phyloP scores from a whole-genome alignment of 176 grass and related monocot species.

The Pharus latifolius region DNA sequence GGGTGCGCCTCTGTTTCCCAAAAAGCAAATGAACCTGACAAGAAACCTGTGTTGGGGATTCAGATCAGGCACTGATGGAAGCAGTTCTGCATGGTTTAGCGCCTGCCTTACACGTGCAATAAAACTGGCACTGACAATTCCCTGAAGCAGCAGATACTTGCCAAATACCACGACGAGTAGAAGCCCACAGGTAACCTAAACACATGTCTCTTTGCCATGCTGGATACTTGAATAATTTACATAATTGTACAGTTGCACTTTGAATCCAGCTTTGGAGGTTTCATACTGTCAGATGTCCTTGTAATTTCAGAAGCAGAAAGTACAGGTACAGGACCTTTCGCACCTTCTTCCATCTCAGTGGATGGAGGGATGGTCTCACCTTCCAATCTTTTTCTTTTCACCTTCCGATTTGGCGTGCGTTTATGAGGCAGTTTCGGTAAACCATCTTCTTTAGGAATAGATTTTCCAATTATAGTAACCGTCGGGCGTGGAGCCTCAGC shows the following conservation, averaged over 20 bases:
- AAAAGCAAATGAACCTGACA: conserved; percentile 36
- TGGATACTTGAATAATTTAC: conserved; percentile 25
- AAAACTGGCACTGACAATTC: not conserved
- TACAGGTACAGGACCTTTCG: conserved; percentile 26
- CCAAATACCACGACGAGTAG: too few relatives aligned
- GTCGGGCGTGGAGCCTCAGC: conserved; percentile 10
- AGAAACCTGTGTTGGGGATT: not conserved
- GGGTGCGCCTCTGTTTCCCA: conserved; percentile 36
- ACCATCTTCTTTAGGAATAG: conserved; percentile 25
- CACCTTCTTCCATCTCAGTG: not conserved
- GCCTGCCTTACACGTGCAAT: not conserved
- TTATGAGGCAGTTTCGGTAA: conserved; percentile 26
- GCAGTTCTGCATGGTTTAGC: not conserved
- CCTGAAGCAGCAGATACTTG: too few relatives aligned
- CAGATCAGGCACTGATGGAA: not conserved
- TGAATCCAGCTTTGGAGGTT: conserved; percentile 79
- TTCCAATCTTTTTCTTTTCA: conserved; percentile 86
- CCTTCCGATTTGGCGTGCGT: conserved; percentile 39
- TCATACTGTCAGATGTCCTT: conserved; percentile 44
- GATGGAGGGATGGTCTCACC: conserved; percentile 21
- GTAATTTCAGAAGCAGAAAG: conserved; percentile 26
- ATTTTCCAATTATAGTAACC: conserved; percentile 32
- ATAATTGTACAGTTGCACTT: conserved; percentile 97
- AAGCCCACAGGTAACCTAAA: too few relatives aligned
- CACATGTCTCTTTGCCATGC: not conserved